Base-by-base conservation (phyloP, 2,329 filamentous ascomycete genomes). In the Torrubiellomyces zombiae region DNA sequence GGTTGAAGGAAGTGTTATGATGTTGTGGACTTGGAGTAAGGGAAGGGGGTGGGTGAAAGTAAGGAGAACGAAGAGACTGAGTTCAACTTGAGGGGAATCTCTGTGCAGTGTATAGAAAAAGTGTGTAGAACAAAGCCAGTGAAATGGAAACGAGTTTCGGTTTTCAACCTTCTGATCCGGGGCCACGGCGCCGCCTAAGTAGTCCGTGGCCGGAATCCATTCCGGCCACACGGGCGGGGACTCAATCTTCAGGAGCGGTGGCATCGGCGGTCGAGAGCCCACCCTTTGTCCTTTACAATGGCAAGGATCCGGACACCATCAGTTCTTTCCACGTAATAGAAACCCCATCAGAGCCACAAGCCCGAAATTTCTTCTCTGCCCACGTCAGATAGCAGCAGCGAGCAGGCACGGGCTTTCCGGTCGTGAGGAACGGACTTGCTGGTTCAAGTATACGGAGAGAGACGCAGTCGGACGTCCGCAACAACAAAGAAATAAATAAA, bases 141-240 rank as follows among this genome's bases (percentile, higher is more conserved):
- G n/a, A 24, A 20, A 26, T 28, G 16, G 19, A 15, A 22, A 22
- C 20, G n/a, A 16, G 17, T 25, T 12, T 20, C n/a, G n/a, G 14
- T n/a, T 22, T 23, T n/a, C 21, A 14, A 14, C 12, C 9, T 19
- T 18, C 9, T 20, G 18, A 18, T 32, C 29, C 33, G 36, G 41
- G 33, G 32, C 37, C 34, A 36, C 40, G 33, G 32, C 37, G 44
- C 38, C 46, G 50, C 45, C 51, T 53, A 60, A 58, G 56, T 60
- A 58, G 42, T 43, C 44, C 25, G 48, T 53, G 57, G 56, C 57
- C 56, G 56, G 56, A 58, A 59, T 48, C 12, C 6, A 43, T 57
- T 58, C 55, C 56, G 54, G 55, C 54, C 54, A 47, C 42, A 32
- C 27, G 32, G 33, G 41, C 40, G 42, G 40, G 44, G 44, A 31